Evolutionary conservation across 495 filamentous ascomycete species (phyloP).

Genomic region (Xylaria nigripes): DNA sequence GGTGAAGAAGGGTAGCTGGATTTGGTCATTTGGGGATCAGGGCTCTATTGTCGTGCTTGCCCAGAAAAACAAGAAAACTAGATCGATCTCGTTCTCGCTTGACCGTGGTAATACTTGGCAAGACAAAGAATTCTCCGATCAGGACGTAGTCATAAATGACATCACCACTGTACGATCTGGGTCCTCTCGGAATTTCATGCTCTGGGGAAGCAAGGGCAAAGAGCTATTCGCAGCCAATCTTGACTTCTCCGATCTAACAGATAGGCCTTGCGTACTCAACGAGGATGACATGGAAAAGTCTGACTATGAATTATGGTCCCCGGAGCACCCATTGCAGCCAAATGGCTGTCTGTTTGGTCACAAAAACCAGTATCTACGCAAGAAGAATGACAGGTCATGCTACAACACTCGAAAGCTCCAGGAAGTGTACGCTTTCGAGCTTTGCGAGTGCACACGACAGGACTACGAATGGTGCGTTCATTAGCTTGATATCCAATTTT

Average conservation of each 20-base stretch:
- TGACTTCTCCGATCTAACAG: constrained; percentile 74
- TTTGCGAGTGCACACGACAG: constrained; percentile 71
- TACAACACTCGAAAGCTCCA: constrained; percentile 66
- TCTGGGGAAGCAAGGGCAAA: constrained; percentile 64
- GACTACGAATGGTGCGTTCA: constrained; percentile 91
- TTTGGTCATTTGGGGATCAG: constrained; percentile 92
- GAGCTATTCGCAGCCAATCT: constrained; percentile 64
- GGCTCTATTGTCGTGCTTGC: constrained; percentile 87
- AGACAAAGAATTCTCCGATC: constrained; percentile 61
- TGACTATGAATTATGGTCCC: constrained; percentile 78
- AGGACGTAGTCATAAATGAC: constrained; percentile 59
- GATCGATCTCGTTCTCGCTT: constrained; percentile 63
- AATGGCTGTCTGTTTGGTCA: constrained; percentile 89
- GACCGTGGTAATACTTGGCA: constrained; percentile 73
- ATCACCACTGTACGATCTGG: constrained; percentile 87
- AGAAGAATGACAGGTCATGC: constrained; percentile 63
- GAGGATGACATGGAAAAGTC: constrained; percentile 51
- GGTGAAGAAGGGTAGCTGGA: constrained; percentile 74
- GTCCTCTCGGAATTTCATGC: constrained; percentile 76
- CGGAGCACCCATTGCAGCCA: constrained; percentile 65
- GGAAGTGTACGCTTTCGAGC: constrained; percentile 54
- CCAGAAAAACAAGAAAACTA: constrained; percentile 47
- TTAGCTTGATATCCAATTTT: background rate
- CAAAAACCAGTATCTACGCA: constrained; percentile 80
- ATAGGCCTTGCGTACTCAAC: constrained; percentile 58